Percentiles rank a stretch among this genome's conserved stretches.
These are phyloP conservation scores for Pestalotiopsis sp. DNA, from an alignment of 2,329 filamentous ascomycete genomes.

Conservation along the genomic window DNA sequence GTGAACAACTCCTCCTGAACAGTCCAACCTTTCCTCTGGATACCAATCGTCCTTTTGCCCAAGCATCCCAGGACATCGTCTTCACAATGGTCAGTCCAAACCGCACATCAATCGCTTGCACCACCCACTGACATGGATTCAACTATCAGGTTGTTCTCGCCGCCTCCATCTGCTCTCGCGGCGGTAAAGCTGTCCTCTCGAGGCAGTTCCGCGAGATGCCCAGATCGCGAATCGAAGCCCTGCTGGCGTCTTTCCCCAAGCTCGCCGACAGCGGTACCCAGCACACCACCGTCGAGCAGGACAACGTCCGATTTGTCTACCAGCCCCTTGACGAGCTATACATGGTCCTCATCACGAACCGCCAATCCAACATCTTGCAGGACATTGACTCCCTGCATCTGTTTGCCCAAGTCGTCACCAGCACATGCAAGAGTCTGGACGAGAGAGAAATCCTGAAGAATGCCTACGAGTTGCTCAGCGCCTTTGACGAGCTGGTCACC, in stretches of 20 bases:
- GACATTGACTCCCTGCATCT: slow-evolving; percentile 98
- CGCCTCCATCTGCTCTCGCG: slow-evolving; percentile 97
- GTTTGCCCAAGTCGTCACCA: slow-evolving; percentile 95
- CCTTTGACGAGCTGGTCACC: slow-evolving; percentile 96
- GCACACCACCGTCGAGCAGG: slow-evolving; percentile 97
- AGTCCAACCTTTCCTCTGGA: not conserved
- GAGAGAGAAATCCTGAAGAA: slow-evolving; percentile 94
- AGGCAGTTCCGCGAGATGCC: slow-evolving; percentile 98
- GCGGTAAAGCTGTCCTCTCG: slow-evolving; percentile 97
- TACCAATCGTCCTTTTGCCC: not conserved
- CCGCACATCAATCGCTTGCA: no score
- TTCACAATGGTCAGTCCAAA: not conserved
- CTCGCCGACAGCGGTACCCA: slow-evolving; percentile 94
- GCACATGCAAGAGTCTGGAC: slow-evolving; percentile 93
- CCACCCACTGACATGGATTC: slow-evolving; percentile 4
- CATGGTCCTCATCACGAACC: slow-evolving; percentile 99
- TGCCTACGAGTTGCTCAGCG: slow-evolving; percentile 93
- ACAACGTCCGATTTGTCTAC: slow-evolving; percentile 99
- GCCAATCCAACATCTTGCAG: slow-evolving; percentile 98
- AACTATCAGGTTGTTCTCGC: slow-evolving; percentile 85
- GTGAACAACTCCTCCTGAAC: slow-evolving; percentile 5
- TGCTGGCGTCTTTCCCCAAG: slow-evolving; percentile 97
- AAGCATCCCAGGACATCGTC: not conserved
- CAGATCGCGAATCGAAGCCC: slow-evolving; percentile 91
- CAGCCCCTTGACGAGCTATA: slow-evolving; percentile 98